These are phyloP conservation scores for Castanea mollissima DNA, from an alignment of 306 rosid genomes.

Conservation along the genomic window DNA sequence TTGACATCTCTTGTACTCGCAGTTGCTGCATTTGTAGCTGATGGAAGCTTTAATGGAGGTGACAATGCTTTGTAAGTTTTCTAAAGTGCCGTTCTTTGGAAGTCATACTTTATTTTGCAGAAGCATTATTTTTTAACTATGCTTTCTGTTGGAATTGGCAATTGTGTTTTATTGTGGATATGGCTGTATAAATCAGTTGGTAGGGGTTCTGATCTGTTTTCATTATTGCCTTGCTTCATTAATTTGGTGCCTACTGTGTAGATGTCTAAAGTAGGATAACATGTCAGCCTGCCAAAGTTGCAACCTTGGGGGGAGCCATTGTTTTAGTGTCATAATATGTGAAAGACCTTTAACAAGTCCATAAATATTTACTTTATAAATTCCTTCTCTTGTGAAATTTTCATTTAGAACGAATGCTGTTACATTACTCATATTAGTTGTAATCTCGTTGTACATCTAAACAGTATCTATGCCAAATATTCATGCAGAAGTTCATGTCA, in stretches of 20 bases:
- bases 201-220: background rate
- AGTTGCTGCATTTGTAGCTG: constrained; percentile 74
- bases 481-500: background rate
- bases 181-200: background rate
- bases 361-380: background rate
- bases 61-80: constrained; percentile 81
- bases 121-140: background rate
- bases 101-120: background rate
- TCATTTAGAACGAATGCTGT: background rate
- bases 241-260: background rate
- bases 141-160: background rate
- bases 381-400: too few relatives aligned
- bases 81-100: background rate
- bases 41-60: constrained; percentile 94
- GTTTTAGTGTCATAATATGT: background rate
- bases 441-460: background rate
- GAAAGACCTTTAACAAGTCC: background rate
- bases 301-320: background rate
- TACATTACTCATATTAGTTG: background rate
- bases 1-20: constrained; percentile 79
- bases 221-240: background rate
- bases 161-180: background rate
- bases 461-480: background rate
- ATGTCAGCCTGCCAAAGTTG: background rate
- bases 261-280: background rate